These are phyloP conservation scores for Phylloporus sp. DNA, from an alignment of 768 basidiomycete species.

Conservation along the genomic window DNA sequence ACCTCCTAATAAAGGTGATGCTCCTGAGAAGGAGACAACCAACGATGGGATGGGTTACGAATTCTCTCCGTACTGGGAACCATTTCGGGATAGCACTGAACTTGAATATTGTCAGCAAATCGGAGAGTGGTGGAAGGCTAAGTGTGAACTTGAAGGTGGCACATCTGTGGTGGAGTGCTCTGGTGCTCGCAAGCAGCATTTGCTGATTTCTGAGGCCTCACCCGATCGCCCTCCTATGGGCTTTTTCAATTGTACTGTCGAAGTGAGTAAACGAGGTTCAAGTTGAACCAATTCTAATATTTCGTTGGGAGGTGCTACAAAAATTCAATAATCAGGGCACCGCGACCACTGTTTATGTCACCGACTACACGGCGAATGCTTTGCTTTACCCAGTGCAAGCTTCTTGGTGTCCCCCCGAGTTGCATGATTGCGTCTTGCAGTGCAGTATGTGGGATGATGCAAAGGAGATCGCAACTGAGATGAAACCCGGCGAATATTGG, in stretches of 20 bases:
- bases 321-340: slow-evolving; percentile 35
- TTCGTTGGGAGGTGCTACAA: slow-evolving; percentile 42
- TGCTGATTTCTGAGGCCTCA: slow-evolving; percentile 46
- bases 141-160: slow-evolving; percentile 19
- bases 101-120: slow-evolving; percentile 41
- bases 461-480: slow-evolving; percentile 33
- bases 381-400: slow-evolving; percentile 31
- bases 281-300: not conserved
- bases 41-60: slow-evolving; percentile 34
- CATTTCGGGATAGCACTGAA: slow-evolving; percentile 33
- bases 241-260: slow-evolving; percentile 60
- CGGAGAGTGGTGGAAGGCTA: slow-evolving; percentile 48
- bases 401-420: slow-evolving; percentile 43
- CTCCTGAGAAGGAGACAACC: slow-evolving; percentile 31
- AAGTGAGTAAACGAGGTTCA: slow-evolving; percentile 36
- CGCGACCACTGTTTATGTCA: slow-evolving; percentile 51
- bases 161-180: slow-evolving; percentile 13
- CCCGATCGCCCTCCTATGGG: slow-evolving; percentile 41
- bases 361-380: slow-evolving; percentile 55
- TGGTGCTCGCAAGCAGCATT: slow-evolving; percentile 33
- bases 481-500: slow-evolving; percentile 50
- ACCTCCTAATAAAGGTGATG: slow-evolving; percentile 35
- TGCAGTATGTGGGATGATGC: slow-evolving; percentile 60
- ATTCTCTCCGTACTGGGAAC: slow-evolving; percentile 44
- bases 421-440: slow-evolving; percentile 44